Evolutionary conservation across 306 rosid species (phyloP), one percentile per base, ranked within the genome.

Genomic region (peach (Prunus persica)): DNA sequence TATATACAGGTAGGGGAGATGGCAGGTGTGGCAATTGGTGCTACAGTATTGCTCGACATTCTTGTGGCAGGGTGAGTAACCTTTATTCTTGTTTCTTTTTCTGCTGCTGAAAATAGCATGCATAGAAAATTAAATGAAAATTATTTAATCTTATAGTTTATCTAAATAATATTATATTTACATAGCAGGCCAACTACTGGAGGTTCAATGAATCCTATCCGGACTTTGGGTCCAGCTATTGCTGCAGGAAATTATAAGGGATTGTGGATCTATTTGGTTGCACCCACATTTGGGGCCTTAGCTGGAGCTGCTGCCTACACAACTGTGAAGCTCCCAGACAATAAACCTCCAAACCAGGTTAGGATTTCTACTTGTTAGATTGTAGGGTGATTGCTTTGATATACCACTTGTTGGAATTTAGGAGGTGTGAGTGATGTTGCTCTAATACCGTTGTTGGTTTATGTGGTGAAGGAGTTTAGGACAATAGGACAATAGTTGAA

Each of bases 171-270:
- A 49, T 74, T 19, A 1, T 77, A 27, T 12, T 7, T 19, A 54
- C 30, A 6, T 56, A 68, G 75, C 78, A 87, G 92, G 71, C 80
- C 81, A 24, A 75, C 86, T 16, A 82, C 93, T 2, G 88, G 96
- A 0, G 89, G 82, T 13, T 91, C 93, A 2, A 87, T 89, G 93
- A 91, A 89, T 65, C 96, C 96, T 24, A 91, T 80, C 66, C 70
- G 89, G 74, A 91, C 83, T 20, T 41, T 89, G 65, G 96, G 86
- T 4, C 90, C 88, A 1, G 91, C 91, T 1, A 16, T 91, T 5
- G 79, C 89, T 8, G 60, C 79, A 0, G 81, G 74, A 8, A 62
- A 81, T 67, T 90, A 82, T 75, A 74, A 46, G 11, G 89, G 84
- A 20, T 34, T 91, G 16, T 87, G 93, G 93, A 47, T 82, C 45